Evolutionary conservation across 75 land plant genomes (phyloP).

Genomic region (Chamaecyparis obtusa): DNA sequence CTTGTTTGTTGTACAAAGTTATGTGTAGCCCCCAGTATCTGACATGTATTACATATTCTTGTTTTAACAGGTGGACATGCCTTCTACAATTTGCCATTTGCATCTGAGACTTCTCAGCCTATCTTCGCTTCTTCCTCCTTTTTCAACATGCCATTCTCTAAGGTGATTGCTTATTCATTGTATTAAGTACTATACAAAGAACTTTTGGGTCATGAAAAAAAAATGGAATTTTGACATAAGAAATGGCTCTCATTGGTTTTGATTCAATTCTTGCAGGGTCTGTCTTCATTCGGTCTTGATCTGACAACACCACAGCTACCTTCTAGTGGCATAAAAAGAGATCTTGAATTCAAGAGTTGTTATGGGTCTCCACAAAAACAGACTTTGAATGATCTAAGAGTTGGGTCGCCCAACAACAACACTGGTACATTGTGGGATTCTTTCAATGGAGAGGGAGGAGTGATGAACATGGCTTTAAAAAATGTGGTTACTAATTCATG

Average conservation of each 20-base stretch:
- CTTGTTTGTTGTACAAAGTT: not conserved
- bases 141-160: not conserved
- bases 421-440: not conserved
- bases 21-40: not conserved
- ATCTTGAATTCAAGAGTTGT: slow-evolving; percentile 1
- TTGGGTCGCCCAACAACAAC: not conserved
- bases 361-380: slow-evolving; percentile 5
- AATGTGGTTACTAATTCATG: not conserved
- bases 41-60: not conserved
- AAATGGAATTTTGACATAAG: not conserved
- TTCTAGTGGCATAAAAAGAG: not conserved
- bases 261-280: not conserved
- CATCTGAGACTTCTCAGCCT: slow-evolving; percentile 8
- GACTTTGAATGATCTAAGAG: not conserved
- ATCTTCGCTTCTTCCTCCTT: not conserved
- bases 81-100: slow-evolving; percentile 8
- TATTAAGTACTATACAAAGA: not conserved
- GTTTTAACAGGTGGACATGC: not conserved
- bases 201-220: not conserved
- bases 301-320: not conserved
- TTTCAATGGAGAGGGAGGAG: slow-evolving; percentile 3
- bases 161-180: not conserved
- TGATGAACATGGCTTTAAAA: not conserved
- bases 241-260: not conserved
- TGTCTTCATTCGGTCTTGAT: not conserved